Conservation (phyloP, 75 land plant species). For the Sequoiadendron giganteum region DNA sequence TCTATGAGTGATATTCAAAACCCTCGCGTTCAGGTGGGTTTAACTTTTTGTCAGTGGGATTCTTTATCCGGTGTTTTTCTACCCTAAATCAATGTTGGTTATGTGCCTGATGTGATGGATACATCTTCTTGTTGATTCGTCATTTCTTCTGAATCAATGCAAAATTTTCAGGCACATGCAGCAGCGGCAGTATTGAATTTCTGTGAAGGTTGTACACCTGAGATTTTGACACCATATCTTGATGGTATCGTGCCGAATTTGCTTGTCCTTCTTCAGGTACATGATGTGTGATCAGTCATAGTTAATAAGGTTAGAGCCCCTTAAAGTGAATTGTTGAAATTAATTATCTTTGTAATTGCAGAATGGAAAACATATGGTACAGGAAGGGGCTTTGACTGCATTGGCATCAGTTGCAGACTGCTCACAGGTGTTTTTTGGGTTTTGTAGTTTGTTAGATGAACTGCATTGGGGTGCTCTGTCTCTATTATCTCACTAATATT, state of each 20-base stretch:
- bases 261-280: conserved; percentile 29
- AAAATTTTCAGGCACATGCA: conserved; percentile 23
- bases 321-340: not conserved
- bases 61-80: not conserved
- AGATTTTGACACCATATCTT: conserved; percentile 29
- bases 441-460: not conserved
- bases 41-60: not conserved
- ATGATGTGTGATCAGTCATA: not conserved
- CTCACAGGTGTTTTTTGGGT: conserved; percentile 12
- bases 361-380: conserved; percentile 33
- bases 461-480: not conserved
- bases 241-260: conserved; percentile 25
- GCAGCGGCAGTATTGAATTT: conserved; percentile 36
- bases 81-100: not conserved
- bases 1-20: conserved; percentile 32
- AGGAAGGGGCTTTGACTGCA: conserved; percentile 34
- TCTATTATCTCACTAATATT: not conserved
- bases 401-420: conserved; percentile 36
- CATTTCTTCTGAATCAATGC: not conserved
- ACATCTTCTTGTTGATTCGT: not conserved
- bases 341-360: conserved; percentile 6
- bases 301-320: not conserved
- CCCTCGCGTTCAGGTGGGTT: conserved; percentile 30
- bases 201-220: conserved; percentile 33
- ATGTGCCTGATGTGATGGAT: not conserved